phyloP scores from a whole-genome alignment of 2,329 filamentous ascomycete species.

The Amphichorda felina region DNA sequence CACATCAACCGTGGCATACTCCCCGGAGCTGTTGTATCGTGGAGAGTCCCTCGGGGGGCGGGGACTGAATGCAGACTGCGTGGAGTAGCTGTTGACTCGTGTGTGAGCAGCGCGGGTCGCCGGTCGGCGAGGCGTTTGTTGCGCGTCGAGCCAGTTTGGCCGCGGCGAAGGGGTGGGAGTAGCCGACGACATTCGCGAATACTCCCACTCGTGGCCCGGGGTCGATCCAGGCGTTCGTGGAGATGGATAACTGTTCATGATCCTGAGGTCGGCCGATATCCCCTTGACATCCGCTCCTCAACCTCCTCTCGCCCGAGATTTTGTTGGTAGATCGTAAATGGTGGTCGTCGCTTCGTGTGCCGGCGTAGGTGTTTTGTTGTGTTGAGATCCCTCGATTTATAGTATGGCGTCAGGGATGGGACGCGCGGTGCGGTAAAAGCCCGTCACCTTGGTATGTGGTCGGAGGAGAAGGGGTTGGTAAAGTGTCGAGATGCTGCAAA shows the following conservation, averaged over 20 bases:
- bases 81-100: slow-evolving; percentile 25
- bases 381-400: neutral
- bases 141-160: slow-evolving; percentile 31
- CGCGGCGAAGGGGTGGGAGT: slow-evolving; percentile 46
- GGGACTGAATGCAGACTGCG: slow-evolving; percentile 23
- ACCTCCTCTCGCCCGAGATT: slow-evolving; percentile 1
- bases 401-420: neutral
- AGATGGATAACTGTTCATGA: slow-evolving; percentile 23
- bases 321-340: neutral
- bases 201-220: slow-evolving; percentile 35
- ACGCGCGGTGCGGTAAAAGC: slow-evolving; percentile 16
- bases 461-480: slow-evolving; percentile 44
- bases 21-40: slow-evolving; percentile 49
- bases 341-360: slow-evolving; percentile 1
- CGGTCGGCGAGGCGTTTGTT: slow-evolving; percentile 30
- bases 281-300: slow-evolving; percentile 15
- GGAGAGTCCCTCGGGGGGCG: slow-evolving; percentile 42
- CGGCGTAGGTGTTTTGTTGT: neutral
- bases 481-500: slow-evolving; percentile 42
- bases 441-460: slow-evolving; percentile 52
- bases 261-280: slow-evolving; percentile 25
- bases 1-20: slow-evolving; percentile 56
- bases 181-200: slow-evolving; percentile 38
- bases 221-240: slow-evolving; percentile 31
- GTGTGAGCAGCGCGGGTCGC: slow-evolving; percentile 35